phyloP scores from a whole-genome alignment of 1,284 basidiomycete species.

The Irpex sp. region DNA sequence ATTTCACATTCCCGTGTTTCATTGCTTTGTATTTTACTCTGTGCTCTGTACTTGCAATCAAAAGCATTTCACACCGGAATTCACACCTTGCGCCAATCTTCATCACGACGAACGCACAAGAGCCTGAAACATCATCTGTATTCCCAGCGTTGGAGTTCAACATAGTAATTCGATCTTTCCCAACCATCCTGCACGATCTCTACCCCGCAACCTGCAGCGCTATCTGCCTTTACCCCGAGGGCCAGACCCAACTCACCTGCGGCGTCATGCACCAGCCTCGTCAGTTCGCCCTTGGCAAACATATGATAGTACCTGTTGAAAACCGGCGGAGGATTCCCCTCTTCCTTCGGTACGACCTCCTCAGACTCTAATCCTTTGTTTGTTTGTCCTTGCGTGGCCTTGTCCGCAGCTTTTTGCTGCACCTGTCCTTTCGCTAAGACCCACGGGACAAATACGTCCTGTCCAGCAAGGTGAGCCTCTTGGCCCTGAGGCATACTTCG shows the following conservation, averaged over 20 bases:
- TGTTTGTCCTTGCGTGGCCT: constrained; percentile 2
- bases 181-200: constrained; percentile 75
- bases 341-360: constrained; percentile 2
- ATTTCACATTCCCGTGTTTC: not conserved
- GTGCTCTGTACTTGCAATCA: not conserved
- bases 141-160: constrained; percentile 66
- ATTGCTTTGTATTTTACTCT: constrained; percentile 2
- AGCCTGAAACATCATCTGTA: constrained; percentile 1
- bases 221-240: constrained; percentile 33
- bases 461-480: constrained; percentile 23
- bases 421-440: constrained; percentile 34
- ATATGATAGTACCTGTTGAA: constrained; percentile 94
- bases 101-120: not conserved
- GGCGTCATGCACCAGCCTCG: constrained; percentile 56
- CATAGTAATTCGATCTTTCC: constrained; percentile 84
- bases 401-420: constrained; percentile 15
- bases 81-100: not conserved
- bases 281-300: constrained; percentile 80
- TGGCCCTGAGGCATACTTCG: constrained; percentile 48
- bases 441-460: constrained; percentile 78
- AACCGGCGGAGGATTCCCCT: constrained; percentile 33
- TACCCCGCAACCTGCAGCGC: constrained; percentile 36
- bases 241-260: constrained; percentile 55
- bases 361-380: constrained; percentile 7
- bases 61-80: not conserved